Evolutionary conservation across 108 stramenopile genomes (phyloP).

Genomic region (Hondaea fermentalgiana): DNA sequence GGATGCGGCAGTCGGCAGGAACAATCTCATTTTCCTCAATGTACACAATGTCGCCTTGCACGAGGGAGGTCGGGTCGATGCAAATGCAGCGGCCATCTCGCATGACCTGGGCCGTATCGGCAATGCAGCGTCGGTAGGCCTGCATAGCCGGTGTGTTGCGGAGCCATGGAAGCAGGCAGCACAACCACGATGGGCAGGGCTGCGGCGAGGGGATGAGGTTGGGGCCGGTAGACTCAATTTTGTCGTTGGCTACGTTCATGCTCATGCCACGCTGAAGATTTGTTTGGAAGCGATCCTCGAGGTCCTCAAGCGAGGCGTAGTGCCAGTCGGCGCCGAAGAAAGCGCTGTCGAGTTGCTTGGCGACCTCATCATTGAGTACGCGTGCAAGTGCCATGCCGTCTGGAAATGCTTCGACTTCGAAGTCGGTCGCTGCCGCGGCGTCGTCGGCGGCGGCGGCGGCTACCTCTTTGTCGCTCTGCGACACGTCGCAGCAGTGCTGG

Average conservation of each 20-base stretch:
- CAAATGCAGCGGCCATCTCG: background rate
- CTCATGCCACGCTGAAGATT: background rate
- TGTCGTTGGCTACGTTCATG: background rate
- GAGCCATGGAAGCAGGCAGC: background rate
- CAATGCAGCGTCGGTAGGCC: background rate
- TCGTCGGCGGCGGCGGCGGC: no score
- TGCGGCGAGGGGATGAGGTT: background rate
- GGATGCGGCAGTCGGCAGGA: background rate
- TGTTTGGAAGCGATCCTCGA: background rate
- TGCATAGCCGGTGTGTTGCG: background rate
- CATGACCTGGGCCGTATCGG: background rate
- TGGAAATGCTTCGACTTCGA: no score
- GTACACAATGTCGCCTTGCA: background rate
- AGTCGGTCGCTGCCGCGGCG: no score
- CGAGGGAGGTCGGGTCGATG: background rate
- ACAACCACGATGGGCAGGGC: background rate
- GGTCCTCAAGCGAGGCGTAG: background rate
- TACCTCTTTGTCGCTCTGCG: no score
- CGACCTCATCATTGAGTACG: background rate
- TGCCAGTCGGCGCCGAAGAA: constrained; percentile 1
- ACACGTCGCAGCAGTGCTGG: no score
- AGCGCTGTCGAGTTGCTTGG: background rate
- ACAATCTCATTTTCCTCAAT: background rate
- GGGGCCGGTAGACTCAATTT: background rate
- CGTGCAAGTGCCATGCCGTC: background rate